phyloP scores from a whole-genome alignment of 2,329 filamentous ascomycete genomes.

The Colletotrichum karsti region DNA sequence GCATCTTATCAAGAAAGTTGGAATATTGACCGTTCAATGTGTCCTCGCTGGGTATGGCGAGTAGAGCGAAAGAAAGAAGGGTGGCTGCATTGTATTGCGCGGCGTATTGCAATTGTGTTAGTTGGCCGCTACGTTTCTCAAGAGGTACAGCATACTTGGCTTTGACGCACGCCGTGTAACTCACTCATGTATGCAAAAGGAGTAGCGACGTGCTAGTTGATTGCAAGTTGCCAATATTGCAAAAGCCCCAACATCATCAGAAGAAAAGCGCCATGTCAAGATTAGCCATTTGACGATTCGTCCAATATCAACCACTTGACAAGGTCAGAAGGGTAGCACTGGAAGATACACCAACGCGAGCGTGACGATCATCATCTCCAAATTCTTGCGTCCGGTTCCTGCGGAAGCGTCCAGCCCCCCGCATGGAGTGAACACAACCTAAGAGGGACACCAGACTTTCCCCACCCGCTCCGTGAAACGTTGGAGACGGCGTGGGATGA shows the following conservation, averaged over 20 bases:
- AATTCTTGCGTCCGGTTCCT: neutral
- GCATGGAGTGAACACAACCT: neutral
- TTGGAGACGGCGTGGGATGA: neutral
- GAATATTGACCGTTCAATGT: too few species aligned
- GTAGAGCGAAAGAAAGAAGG: too few species aligned
- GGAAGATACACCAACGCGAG: neutral
- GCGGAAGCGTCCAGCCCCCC: neutral
- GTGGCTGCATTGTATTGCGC: too few species aligned
- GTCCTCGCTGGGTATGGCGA: too few species aligned
- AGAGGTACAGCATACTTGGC: neutral
- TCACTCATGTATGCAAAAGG: neutral
- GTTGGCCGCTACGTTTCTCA: neutral
- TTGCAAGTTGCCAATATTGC: neutral
- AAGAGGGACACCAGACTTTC: neutral
- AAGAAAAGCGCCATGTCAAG: neutral
- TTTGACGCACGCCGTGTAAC: neutral
- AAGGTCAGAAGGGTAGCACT: conserved; percentile 5
- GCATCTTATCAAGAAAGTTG: too few species aligned
- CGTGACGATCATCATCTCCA: conserved; percentile 19
- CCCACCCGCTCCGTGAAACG: neutral
- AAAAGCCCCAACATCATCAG: neutral
- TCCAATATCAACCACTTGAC: conserved; percentile 6
- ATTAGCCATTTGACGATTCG: neutral
- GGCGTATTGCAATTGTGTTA: too few species aligned
- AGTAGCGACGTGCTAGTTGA: neutral